Base-by-base conservation (phyloP, 2,329 filamentous ascomycete species). In the Exophiala sp. region DNA sequence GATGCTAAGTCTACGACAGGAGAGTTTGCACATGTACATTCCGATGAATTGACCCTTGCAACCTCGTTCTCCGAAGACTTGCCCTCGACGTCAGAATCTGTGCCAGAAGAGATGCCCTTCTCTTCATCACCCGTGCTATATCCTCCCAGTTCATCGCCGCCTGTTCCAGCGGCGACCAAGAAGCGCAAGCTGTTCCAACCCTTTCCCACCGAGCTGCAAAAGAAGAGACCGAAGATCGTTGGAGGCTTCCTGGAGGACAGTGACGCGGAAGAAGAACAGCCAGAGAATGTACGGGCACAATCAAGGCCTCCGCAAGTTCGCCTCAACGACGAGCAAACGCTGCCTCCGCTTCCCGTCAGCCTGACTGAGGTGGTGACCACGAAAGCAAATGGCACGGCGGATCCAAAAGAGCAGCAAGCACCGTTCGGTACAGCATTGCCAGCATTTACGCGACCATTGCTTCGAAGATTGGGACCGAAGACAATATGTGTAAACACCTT, bases 401-500 rank as follows among this genome's bases (percentile, higher is more conserved):
- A 20, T 32, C 29, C 18, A 20, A 16, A 36, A 20, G 34, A 33
- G 24, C 44, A 42, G 29, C 29, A 29, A 34, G 29, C 11, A 50
- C 16, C 32, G 32, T 16, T 40, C 43, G 21, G 50, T 5, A 57
- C 32, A 14, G 21, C 10, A 11, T 35, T 59, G 2, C 43, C 52
- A 36, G 40, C 52, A 20, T 34, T 52, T 33, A 44, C 59, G 51
- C 57, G 59, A 18, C 50, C 49, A 9, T 33, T 62, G 34, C 47
- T 60, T 18, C 52, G 59, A 41, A 61, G 39, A 36, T 36, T 53
- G n/a, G 32, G 47, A 8, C 35, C 47, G 16, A 52, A 51, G 29
- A 63, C 54, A 20, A 60, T 73, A 20, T 66, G 66, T 18, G 69
- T 77, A 14, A 74, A 70, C 52, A 80, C 75, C 10, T 77, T 75